Conservation (phyloP, 106 monocot genomes). For the Dendrobium catenatum region DNA sequence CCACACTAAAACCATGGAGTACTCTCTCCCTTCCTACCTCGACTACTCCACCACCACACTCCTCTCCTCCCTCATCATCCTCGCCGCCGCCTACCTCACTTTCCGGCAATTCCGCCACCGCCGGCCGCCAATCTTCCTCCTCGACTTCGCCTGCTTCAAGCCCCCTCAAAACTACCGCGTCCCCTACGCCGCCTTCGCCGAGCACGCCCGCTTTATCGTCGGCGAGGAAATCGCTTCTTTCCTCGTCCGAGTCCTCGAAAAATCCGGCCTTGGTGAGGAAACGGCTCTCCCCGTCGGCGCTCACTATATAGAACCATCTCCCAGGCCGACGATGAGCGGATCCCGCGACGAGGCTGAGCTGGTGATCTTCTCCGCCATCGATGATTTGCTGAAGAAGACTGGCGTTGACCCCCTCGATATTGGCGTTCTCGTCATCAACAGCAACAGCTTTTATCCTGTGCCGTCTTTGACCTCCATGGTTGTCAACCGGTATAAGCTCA, state of each 20-base stretch:
- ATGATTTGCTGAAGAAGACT: background rate
- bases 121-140: background rate
- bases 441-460: constrained; percentile 9
- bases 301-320: background rate
- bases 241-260: background rate
- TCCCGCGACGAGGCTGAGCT: constrained; percentile 11
- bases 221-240: background rate
- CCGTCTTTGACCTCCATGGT: constrained; percentile 11
- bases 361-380: constrained; percentile 13
- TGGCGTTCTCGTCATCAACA: constrained; percentile 9
- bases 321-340: background rate
- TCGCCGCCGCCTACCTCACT: background rate
- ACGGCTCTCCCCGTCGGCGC: background rate
- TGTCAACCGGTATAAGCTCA: constrained; percentile 1
- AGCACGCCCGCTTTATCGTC: background rate
- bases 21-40: too few relatives aligned
- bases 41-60: background rate
- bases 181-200: background rate
- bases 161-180: constrained; percentile 4
- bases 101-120: background rate
- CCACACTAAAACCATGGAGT: too few relatives aligned
- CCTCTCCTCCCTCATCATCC: background rate
- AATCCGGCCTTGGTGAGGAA: constrained; percentile 17
- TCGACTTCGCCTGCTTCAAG: constrained; percentile 6
- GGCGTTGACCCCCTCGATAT: constrained; percentile 1